Conservation (phyloP, 225 moss, liverwort and hornwort genomes). For the Polytrichum formosum region DNA sequence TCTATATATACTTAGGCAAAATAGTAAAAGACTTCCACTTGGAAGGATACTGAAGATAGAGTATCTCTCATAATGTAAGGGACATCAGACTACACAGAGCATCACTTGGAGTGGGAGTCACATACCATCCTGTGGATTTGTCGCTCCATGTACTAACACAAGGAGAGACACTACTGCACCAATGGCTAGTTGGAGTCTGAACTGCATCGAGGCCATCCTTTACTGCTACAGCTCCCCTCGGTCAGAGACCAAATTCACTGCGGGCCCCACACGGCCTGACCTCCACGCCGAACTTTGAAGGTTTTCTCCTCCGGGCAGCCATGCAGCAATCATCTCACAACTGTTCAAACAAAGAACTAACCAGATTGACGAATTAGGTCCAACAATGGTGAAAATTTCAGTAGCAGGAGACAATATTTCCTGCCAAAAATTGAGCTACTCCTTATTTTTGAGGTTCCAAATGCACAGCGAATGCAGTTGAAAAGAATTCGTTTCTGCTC, state of each 20-base stretch:
- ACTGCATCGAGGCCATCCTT: slow-evolving; percentile 24
- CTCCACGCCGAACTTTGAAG: slow-evolving; percentile 10
- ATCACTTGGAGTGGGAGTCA: neutral
- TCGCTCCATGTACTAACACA: slow-evolving; percentile 24
- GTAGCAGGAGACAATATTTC: too few species aligned
- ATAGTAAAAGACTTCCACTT: too few species aligned
- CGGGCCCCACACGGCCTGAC: neutral
- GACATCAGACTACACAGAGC: neutral
- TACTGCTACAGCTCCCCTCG: neutral
- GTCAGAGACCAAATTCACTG: slow-evolving; percentile 4
- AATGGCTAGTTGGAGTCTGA: slow-evolving; percentile 23
- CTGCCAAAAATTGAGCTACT: too few species aligned
- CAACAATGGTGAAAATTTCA: too few species aligned
- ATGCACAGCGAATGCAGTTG: too few species aligned
- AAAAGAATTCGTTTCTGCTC: too few species aligned
- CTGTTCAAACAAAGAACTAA: neutral
- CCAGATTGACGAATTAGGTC: too few species aligned
- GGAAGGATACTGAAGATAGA: too few species aligned
- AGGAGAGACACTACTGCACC: slow-evolving; percentile 25
- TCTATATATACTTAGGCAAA: too few species aligned
- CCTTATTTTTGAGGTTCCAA: too few species aligned
- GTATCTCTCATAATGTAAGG: too few species aligned
- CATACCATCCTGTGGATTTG: slow-evolving; percentile 43
- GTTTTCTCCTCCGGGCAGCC: slow-evolving; percentile 21
- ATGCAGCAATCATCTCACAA: slow-evolving; percentile 16